Base-by-base conservation (phyloP, 148 eudicot species). In the Mesembryanthemum crystallinum region DNA sequence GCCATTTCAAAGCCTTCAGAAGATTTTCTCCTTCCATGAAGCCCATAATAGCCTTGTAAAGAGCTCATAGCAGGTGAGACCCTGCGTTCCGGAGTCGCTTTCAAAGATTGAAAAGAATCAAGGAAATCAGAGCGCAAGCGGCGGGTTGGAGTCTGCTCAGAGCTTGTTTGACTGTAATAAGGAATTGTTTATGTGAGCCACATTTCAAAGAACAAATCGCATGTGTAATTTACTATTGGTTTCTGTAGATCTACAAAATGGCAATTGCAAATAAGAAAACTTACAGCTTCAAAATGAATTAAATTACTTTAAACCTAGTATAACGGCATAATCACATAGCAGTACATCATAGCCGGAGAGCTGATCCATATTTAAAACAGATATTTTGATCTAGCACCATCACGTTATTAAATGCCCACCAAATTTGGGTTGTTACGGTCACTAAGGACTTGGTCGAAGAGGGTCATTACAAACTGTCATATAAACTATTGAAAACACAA, bases 11-110 rank as follows among this genome's bases (percentile, higher is more conserved):
- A 89, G 75, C 93, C 93, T 83, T 89, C 91, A 57, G 79, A 67
- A 51, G 57, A 73, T 58, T 57, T 57, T 73, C 69, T 86, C 55
- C 60, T 51, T 15, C 79, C 85, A 27, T 69, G 47, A 59, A 87
- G 91, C 33, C 96, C 93, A 70, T 94, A 92, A 75, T 87, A 94
- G 25, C 93, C 97, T 80, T 86, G 93, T 71, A 92, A 78, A 60
- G 72, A 81, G 81, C 85, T 85, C 98, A 94, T 92, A 76, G 96
- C 97, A 58, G 91, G 91, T 24, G 96, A 90, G 65, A 88, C 87
- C 68, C 81, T 80, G 64, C 43, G 78, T 47, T 86, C 83, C 65
- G 93, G 80, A 69, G 96, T 86, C 18, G 86, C 65, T 81, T 80
- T 86, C 71, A 94, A 84, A 7, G 92, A 82, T 47, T 83, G 86